Evolutionary conservation across 345 rosid species (phyloP), one percentile per base, ranked within the genome.

Genomic region (Populus euphratica): DNA sequence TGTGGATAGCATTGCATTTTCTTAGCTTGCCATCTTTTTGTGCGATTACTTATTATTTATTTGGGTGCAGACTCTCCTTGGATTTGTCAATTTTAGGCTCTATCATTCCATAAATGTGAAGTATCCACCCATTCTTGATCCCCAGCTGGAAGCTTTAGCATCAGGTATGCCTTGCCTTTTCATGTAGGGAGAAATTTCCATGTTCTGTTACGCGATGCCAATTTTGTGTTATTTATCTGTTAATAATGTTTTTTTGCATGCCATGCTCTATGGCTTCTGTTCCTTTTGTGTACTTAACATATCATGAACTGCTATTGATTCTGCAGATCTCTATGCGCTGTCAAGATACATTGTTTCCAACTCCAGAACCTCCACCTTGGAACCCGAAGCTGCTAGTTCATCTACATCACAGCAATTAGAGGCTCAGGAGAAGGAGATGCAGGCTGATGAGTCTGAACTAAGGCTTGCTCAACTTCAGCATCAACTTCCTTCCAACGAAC

Each of bases 391-490:
- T 74, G 85, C 83, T 41, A 72, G 76, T 74, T 85, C 92, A 47
- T 83, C 90, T 73, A 77, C 54, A 66, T 67, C 87, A 70, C 88
- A 83, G 78, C 87, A 81, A 79, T 82, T 76, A 64, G 87, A 77
- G 61, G 81, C 50, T 41, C 74, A 72, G 63, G 68, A 68, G 63
- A 86, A 85, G 41, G 88, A 52, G 33, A 35, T 80, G 52, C 81
- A 75, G 47, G 23, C 21, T 27, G 78, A 87, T 29, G 97, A 93
- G 81, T 92, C 99, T 77, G 94, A 92, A 54, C 80, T 96, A 56
- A 89, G 96, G 80, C 97, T 96, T 73, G 93, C 99, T 41, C 99
- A 96, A 83, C 93, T 96, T 78, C 99, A 96, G 77, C 94, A 86
- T 83, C 99, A 93, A 83, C 97, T 96, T 73, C 94, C 98, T 75